A percentile compares a stretch with the other conserved stretches of the same genome.
These are phyloP conservation scores for Saccharum hybrid DNA, from an alignment of 202 grass and related monocot genomes.

Conservation along the genomic window DNA sequence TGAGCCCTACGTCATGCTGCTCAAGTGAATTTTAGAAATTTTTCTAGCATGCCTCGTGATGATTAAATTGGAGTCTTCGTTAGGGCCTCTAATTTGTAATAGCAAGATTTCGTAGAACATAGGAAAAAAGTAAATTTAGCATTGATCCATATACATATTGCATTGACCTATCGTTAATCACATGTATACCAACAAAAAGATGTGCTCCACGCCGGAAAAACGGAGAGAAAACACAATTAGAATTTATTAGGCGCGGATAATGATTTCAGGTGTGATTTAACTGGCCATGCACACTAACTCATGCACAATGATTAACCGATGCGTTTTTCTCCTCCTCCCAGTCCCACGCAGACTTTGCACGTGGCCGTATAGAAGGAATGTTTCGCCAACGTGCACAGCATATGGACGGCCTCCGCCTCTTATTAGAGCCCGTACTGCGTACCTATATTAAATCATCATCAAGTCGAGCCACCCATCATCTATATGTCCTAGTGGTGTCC, in stretches of 20 bases:
- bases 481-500: not conserved
- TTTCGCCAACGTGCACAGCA: not conserved
- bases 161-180: not conserved
- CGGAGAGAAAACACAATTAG: not conserved
- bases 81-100: too few species aligned
- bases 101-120: too few species aligned
- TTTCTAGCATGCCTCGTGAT: too few species aligned
- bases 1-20: too few species aligned
- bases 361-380: not conserved
- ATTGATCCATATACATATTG: not conserved
- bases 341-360: slow-evolving; percentile 21
- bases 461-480: too few species aligned
- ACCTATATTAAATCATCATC: too few species aligned
- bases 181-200: not conserved
- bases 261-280: slow-evolving; percentile 6
- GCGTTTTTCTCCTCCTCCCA: not conserved
- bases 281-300: not conserved
- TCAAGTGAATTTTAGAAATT: too few species aligned
- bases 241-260: not conserved
- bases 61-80: too few species aligned
- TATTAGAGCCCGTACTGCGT: too few species aligned
- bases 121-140: not conserved
- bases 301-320: not conserved
- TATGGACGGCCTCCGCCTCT: not conserved
- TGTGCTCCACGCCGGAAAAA: not conserved